Evolutionary conservation across 257 asterid genomes (phyloP), one percentile per base, ranked within the genome.

Genomic region (Nyctanthes arbortristis): DNA sequence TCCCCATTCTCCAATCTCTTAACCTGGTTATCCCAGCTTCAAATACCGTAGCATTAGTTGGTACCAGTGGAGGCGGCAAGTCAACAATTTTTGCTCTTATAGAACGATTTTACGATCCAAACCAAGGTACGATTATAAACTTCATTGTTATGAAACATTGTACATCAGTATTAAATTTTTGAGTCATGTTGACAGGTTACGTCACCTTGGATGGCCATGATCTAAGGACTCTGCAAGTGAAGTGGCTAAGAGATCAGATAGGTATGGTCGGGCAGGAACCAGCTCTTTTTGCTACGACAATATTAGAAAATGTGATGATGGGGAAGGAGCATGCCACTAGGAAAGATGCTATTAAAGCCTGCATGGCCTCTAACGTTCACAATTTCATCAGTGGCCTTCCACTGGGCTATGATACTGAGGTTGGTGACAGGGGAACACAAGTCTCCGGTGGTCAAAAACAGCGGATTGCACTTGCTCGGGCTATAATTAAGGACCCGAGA

Each of bases 221-320:
- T 79, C 40, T 90, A 59, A 83, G 92, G 80, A 81, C 88, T n/a
- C 60, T 90, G 75, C 94, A 88, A 85, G 90, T 88, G 67, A 89
- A 88, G 63, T 88, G 97, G 97, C 85, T 90, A n/a, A 82, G 96
- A 58, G 81, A 80, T 73, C 96, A 88, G 77, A 85, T 90, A 77
- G 96, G 97, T 4, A 88, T 90, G 94, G 97, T 90, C 24, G 97
- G 97, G 29, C 97, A 90, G 78, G 97, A 90, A 52, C 97, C 97
- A 1, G 90, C 82, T 68, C 84, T 90, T 2, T 88, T 90, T 75
- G 86, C 93, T 24, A 79, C 92, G 18, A 77, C 90, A 24, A 90
- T 90, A 55, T 79, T 90, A 5, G 97, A 88, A 78, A 90, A 90
- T 59, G 88, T 90, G 67, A 75, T 86, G 82, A 82, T 86, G 86